phyloP scores from a whole-genome alignment of 108 stramenopile genomes.

The Nitzschia sp. region DNA sequence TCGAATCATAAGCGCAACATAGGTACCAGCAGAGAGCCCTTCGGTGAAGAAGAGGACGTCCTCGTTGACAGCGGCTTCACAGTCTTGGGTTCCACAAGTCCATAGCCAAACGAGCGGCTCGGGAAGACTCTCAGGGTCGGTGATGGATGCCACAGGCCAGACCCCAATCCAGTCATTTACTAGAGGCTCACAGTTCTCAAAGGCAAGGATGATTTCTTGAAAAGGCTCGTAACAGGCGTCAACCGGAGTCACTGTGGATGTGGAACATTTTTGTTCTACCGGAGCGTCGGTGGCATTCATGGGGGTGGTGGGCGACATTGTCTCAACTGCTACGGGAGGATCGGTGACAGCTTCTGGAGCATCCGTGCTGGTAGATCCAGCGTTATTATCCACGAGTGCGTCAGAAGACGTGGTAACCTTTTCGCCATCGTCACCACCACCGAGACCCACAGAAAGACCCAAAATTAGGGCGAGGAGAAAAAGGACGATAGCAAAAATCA shows the following conservation, averaged over 20 bases:
- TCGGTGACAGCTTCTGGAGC: neutral
- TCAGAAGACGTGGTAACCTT: neutral
- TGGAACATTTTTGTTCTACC: neutral
- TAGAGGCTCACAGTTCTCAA: conserved; percentile 26
- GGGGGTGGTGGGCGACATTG: neutral
- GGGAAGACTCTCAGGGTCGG: conserved; percentile 3
- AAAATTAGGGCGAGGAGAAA: neutral
- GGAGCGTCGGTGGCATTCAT: neutral
- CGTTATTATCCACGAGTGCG: neutral
- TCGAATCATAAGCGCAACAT: neutral
- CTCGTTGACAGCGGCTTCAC: neutral
- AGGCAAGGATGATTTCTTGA: conserved; percentile 16
- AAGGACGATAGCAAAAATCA: neutral
- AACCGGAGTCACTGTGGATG: too few species aligned
- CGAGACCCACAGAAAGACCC: neutral
- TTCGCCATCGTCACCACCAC: neutral
- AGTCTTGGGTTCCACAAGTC: conserved; percentile 32
- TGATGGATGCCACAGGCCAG: neutral
- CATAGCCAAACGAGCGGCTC: conserved; percentile 25
- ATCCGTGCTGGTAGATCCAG: neutral
- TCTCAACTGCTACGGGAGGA: neutral
- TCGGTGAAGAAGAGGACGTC: neutral
- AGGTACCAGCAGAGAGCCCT: neutral
- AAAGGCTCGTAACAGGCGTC: conserved; percentile 6
- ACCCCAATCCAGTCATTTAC: conserved; percentile 35